Evolutionary conservation across 768 basidiomycete genomes (phyloP).

Genomic region (Suillus weaverae): DNA sequence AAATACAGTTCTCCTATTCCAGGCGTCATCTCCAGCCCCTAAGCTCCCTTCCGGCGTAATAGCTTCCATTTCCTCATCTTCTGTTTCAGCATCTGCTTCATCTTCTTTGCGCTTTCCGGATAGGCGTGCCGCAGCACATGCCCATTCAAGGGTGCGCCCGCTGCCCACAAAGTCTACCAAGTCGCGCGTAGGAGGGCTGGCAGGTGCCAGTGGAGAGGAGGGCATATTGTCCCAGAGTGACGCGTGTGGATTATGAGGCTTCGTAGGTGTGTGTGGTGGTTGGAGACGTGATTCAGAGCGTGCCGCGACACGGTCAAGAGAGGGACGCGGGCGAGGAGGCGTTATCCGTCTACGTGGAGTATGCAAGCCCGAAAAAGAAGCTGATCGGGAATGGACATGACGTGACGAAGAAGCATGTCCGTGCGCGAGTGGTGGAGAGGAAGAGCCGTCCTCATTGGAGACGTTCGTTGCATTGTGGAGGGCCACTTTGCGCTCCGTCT

Average conservation of each 20-base stretch:
- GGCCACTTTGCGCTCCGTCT: slow-evolving; percentile 55
- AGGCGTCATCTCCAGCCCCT: slow-evolving; percentile 40
- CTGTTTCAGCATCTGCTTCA: slow-evolving; percentile 46
- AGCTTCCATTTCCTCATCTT: slow-evolving; percentile 64
- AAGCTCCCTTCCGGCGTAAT: slow-evolving; percentile 62
- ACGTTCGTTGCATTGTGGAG: slow-evolving; percentile 37
- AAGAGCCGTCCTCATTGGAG: slow-evolving; percentile 19
- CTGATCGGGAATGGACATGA: slow-evolving; percentile 40
- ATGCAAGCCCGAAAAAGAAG: slow-evolving; percentile 18
- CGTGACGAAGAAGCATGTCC: slow-evolving; percentile 30
- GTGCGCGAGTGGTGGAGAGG: slow-evolving; percentile 22
- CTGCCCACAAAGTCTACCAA: slow-evolving; percentile 30
- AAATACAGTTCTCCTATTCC: slow-evolving; percentile 24
- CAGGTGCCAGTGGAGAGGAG: slow-evolving; percentile 45
- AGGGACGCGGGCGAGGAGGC: slow-evolving; percentile 31
- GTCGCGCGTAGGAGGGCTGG: slow-evolving; percentile 33
- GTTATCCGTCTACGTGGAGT: slow-evolving; percentile 32
- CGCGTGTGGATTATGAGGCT: slow-evolving; percentile 28
- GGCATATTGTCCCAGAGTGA: slow-evolving; percentile 36
- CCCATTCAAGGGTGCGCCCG: slow-evolving; percentile 33
- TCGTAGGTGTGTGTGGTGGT: slow-evolving; percentile 30
- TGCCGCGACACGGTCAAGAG: slow-evolving; percentile 31
- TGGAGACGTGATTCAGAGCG: slow-evolving; percentile 33
- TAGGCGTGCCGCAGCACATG: slow-evolving; percentile 45
- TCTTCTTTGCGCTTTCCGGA: slow-evolving; percentile 34